phyloP scores from a whole-genome alignment of 83 land plant species.

The Diphasiastrum complanatum region DNA sequence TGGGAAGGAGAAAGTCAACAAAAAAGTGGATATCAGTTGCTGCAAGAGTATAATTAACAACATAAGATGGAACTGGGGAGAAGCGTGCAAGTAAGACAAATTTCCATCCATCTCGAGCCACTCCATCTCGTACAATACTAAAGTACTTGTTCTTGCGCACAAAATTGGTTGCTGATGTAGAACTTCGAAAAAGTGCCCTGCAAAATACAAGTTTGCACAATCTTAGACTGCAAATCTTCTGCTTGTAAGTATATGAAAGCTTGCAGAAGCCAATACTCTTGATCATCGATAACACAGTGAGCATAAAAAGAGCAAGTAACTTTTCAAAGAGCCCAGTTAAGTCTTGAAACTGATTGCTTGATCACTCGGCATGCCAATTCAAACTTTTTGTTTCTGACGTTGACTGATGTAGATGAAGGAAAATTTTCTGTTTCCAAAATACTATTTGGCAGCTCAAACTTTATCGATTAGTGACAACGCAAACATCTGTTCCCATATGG shows the following conservation, averaged over 20 bases:
- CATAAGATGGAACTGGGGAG: constrained; percentile 86
- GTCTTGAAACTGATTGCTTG: no score
- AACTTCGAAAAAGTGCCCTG: constrained; percentile 66
- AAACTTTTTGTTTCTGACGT: no score
- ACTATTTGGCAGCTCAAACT: no score
- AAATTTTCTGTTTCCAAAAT: no score
- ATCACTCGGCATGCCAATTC: no score
- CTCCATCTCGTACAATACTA: constrained; percentile 59
- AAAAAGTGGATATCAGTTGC: constrained; percentile 72
- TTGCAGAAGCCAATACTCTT: background rate
- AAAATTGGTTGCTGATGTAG: constrained; percentile 58
- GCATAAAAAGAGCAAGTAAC: no score
- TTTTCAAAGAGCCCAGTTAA: no score
- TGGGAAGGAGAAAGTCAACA: constrained; percentile 75
- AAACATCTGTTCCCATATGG: no score
- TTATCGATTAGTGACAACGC: no score
- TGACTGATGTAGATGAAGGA: no score
- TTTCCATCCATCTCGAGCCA: constrained; percentile 87
- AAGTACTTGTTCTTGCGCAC: constrained; percentile 68
- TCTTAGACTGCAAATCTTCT: background rate
- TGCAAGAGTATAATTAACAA: constrained; percentile 83
- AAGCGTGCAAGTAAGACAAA: constrained; percentile 93
- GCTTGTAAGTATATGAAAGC: background rate
- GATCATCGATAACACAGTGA: no score
- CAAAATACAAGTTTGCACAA: no score